Evolutionary conservation across 129 eudicot species (phyloP).

Genomic region (Ambrosia trifida): DNA sequence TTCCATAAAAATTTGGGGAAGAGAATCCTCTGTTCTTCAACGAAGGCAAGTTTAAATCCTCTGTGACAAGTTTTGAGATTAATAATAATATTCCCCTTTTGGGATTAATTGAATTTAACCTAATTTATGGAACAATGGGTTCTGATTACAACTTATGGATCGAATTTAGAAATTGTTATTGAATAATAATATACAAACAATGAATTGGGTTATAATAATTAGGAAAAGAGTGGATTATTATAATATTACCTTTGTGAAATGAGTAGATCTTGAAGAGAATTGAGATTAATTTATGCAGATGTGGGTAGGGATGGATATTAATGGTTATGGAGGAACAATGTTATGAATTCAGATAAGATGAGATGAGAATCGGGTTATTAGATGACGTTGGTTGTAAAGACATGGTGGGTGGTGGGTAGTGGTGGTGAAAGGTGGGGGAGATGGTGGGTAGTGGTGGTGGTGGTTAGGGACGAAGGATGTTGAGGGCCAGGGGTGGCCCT

Average conservation of each 20-base stretch:
- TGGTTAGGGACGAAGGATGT: no score
- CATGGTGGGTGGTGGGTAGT: no score
- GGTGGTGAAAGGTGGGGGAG: no score
- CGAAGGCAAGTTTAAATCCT: no score
- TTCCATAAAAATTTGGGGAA: no score
- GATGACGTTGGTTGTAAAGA: constrained; percentile 22
- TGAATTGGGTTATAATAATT: not conserved
- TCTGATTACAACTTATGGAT: not conserved
- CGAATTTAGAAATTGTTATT: not conserved
- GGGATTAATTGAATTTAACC: not conserved
- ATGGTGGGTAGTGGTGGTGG: no score
- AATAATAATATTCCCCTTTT: no score
- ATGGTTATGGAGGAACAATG: constrained; percentile 31
- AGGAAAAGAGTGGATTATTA: constrained; percentile 7
- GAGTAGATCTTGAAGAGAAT: not conserved
- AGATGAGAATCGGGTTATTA: constrained; percentile 19
- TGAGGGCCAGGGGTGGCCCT: no score
- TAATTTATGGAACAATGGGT: not conserved
- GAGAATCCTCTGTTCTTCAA: no score
- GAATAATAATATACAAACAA: no score
- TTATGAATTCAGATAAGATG: not conserved
- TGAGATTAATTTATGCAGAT: not conserved
- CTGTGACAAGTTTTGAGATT: no score
- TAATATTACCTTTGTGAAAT: not conserved
- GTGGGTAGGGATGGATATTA: constrained; percentile 13